Percentiles rank a stretch among this genome's conserved stretches.
Conservation (phyloP, 2,329 filamentous ascomycete species). For the Colletotrichum neosansevieriae region DNA sequence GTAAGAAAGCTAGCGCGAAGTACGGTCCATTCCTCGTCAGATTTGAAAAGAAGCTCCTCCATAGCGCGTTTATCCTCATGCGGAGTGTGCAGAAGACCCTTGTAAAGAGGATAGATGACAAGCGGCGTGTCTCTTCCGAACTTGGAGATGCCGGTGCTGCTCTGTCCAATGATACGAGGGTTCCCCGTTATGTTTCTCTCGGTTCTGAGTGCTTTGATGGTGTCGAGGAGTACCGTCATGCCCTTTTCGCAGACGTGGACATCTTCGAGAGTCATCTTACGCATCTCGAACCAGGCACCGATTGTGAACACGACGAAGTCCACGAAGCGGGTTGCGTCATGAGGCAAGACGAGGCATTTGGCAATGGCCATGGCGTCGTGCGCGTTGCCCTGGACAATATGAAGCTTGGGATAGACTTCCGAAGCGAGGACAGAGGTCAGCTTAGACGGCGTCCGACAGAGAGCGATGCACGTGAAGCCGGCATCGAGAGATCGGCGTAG, state of each 20-base stretch:
- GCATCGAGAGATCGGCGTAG: slow-evolving; percentile 59
- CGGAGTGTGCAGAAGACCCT: slow-evolving; percentile 50
- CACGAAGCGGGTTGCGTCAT: slow-evolving; percentile 50
- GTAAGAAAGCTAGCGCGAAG: slow-evolving; percentile 49
- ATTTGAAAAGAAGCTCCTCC: slow-evolving; percentile 52
- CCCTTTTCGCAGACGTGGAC: slow-evolving; percentile 61
- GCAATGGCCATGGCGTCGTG: slow-evolving; percentile 55
- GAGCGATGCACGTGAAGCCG: slow-evolving; percentile 60
- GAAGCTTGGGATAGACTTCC: slow-evolving; percentile 52
- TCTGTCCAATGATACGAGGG: slow-evolving; percentile 54
- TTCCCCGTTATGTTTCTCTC: slow-evolving; percentile 40
- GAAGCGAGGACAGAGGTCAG: slow-evolving; percentile 54
- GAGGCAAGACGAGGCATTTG: slow-evolving; percentile 49
- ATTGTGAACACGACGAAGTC: slow-evolving; percentile 62
- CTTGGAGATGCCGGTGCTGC: slow-evolving; percentile 57
- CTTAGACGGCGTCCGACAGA: slow-evolving; percentile 64
- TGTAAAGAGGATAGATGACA: slow-evolving; percentile 55
- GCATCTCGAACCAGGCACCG: slow-evolving; percentile 52
- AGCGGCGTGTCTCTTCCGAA: slow-evolving; percentile 55
- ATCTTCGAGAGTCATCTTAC: slow-evolving; percentile 56
- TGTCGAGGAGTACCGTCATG: slow-evolving; percentile 56
- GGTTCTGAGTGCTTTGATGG: slow-evolving; percentile 49
- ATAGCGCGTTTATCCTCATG: slow-evolving; percentile 59
- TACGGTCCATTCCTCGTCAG: slow-evolving; percentile 48
- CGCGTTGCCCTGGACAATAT: slow-evolving; percentile 61